Conservation (phyloP, 2,329 filamentous ascomycete species). For the Aspergillus thermomutatus region DNA sequence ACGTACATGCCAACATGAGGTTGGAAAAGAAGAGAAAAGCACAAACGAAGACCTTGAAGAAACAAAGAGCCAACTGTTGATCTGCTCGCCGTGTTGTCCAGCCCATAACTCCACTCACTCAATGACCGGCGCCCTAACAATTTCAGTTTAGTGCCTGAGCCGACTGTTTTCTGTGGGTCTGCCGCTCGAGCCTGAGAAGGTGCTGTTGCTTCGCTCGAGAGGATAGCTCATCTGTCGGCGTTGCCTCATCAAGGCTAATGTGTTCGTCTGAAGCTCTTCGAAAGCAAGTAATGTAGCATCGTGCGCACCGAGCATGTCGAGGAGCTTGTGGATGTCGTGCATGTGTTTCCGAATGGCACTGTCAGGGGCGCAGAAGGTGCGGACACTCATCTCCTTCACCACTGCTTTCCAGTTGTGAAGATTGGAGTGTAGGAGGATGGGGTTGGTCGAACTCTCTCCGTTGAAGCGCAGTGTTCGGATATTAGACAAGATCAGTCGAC, state of each 20-base stretch:
- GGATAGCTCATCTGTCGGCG: constrained; percentile 23
- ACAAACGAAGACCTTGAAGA: not conserved
- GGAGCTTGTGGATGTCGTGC: constrained; percentile 46
- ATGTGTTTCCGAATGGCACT: constrained; percentile 49
- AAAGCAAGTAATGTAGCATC: constrained; percentile 37
- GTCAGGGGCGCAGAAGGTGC: constrained; percentile 51
- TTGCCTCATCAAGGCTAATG: constrained; percentile 31
- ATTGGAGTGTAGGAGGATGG: constrained; percentile 43
- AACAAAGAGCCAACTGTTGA: not conserved
- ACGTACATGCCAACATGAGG: not conserved
- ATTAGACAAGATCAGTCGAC: constrained; percentile 46
- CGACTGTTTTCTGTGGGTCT: not conserved
- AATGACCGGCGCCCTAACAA: not conserved
- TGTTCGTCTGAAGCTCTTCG: constrained; percentile 35
- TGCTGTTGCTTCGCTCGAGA: constrained; percentile 8
- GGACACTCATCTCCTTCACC: constrained; percentile 46
- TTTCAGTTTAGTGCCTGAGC: not conserved
- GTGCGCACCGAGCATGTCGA: constrained; percentile 49
- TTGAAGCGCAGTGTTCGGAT: constrained; percentile 46
- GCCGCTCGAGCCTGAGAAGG: not conserved
- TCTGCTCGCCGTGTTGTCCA: too few species aligned
- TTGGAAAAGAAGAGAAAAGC: not conserved
- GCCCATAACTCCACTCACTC: not conserved
- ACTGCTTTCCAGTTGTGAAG: constrained; percentile 49
- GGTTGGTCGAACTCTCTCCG: constrained; percentile 39